A percentile compares a stretch with the other conserved stretches of the same genome.
Evolutionary conservation across 768 basidiomycete genomes (phyloP).

Genomic region (Psilocybe tampanensis): DNA sequence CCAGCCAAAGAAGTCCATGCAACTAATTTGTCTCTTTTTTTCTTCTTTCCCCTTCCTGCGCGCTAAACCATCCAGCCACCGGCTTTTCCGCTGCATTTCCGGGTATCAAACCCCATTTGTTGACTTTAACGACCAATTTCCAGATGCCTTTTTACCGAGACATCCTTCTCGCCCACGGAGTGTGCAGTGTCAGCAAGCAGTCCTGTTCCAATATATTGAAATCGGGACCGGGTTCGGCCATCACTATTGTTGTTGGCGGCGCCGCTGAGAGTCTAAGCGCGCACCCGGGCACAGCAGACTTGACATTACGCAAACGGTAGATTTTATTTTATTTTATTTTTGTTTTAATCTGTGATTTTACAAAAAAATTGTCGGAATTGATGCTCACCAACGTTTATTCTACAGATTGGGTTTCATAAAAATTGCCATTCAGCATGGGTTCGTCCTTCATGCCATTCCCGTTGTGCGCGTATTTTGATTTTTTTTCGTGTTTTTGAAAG

Average conservation of each 20-base stretch:
- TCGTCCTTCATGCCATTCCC: background rate
- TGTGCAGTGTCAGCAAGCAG: constrained; percentile 90
- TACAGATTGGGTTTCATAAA: constrained; percentile 92
- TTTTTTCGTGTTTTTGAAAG: constrained; percentile 38
- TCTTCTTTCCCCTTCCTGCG: no score
- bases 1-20: background rate
- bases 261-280: constrained; percentile 94
- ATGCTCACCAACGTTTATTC: background rate
- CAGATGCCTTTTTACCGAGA: constrained; percentile 92
- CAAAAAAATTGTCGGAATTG: background rate
- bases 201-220: constrained; percentile 89
- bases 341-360: background rate
- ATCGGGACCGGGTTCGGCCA: constrained; percentile 63
- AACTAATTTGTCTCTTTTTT: background rate
- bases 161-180: constrained; percentile 80
- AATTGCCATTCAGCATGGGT: constrained; percentile 89
- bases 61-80: constrained; percentile 54
- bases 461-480: no score
- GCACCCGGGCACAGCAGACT: constrained; percentile 94
- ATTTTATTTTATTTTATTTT: background rate
- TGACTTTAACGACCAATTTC: constrained; percentile 92
- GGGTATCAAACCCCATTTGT: constrained; percentile 89
- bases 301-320: constrained; percentile 75
- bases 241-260: constrained; percentile 96
- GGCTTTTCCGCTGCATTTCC: constrained; percentile 91